Base-by-base conservation (phyloP, 371 early-diverging fungal genomes). In the Mucor mucedo region DNA sequence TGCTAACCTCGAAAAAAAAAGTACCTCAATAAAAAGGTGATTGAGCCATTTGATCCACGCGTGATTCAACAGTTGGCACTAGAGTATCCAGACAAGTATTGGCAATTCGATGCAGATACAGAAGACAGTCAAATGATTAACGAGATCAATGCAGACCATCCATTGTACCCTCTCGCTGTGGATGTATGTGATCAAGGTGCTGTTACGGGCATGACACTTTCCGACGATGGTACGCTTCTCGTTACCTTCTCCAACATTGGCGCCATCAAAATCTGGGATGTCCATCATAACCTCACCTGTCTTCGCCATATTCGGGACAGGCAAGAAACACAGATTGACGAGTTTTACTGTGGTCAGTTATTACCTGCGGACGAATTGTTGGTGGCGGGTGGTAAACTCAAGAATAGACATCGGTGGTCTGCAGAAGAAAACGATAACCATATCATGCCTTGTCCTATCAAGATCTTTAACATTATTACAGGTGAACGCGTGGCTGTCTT, bases 401-500 rank as follows among this genome's bases (percentile, higher is more conserved):
- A 96, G 69, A 94, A 96, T 66, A 84, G 95, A 16, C 83, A 87
- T 66, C 79, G 87, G 42, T 96, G 96, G 95, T 92, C 91, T 2
- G 84, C 85, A 42, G 88, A 87, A 16, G 96, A 96, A 63, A 91
- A 92, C 5, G 96, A 96, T 69, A 95, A 94, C 68, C 93, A 94
- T 63, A 94, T 96, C 55, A 66, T 96, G 59, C 92, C 93, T 1
- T 94, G 95, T 62, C 91, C 93, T 4, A 79, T 96, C 39, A 96
- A 96, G 82, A 82, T 95, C 4, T 96, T 96, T 65, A 87, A 94
- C 60, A 65, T 93, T 2, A 60, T 85, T 27, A 80, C 85, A 1
- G 89, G 92, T 28, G 80, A 90, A 62, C 92, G 93, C 0, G 80
- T 92, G 6, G 72, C 78, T 28, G 76, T 72, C 49, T 77, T 94